phyloP scores from a whole-genome alignment of 495 filamentous ascomycete species.

The Bombardia bombarda region DNA sequence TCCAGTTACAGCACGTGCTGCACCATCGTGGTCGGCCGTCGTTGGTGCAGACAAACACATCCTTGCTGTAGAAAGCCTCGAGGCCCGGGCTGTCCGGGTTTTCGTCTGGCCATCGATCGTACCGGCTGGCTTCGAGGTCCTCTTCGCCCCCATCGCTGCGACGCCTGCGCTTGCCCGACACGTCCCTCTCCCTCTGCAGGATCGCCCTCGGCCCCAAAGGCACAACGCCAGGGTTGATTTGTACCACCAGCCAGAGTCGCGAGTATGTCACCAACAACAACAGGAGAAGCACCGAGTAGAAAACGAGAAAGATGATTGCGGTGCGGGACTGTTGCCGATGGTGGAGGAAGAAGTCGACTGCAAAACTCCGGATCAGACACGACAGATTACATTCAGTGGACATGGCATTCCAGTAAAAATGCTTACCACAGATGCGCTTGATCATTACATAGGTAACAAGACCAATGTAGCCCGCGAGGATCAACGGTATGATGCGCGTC shows the following conservation, averaged over 20 bases:
- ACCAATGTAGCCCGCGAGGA: constrained; percentile 29
- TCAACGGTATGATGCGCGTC: constrained; percentile 31
- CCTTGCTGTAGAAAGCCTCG: constrained; percentile 62
- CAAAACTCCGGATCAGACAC: background rate
- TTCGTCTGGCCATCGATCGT: constrained; percentile 24
- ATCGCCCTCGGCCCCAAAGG: constrained; percentile 45
- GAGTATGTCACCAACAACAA: constrained; percentile 59
- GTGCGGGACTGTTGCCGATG: constrained; percentile 41
- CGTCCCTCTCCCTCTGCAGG: constrained; percentile 9
- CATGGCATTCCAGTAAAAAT: background rate
- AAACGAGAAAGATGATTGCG: constrained; percentile 58
- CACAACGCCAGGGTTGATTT: constrained; percentile 60
- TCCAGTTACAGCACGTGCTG: constrained; percentile 69
- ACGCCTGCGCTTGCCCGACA: constrained; percentile 11
- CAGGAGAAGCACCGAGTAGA: constrained; percentile 64
- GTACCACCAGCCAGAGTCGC: constrained; percentile 57
- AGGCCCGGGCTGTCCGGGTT: constrained; percentile 40
- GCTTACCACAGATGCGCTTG: constrained; percentile 34
- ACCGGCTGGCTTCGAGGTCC: constrained; percentile 36
- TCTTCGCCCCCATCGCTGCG: constrained; percentile 2
- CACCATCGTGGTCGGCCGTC: constrained; percentile 81
- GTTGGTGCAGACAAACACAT: constrained; percentile 72
- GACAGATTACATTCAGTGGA: background rate
- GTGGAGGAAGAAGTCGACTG: constrained; percentile 59
- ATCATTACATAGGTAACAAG: constrained; percentile 35